A percentile compares a stretch with the other conserved stretches of the same genome.
phyloP scores from a whole-genome alignment of 2,329 filamentous ascomycete genomes.

The Aspergillus sp. region DNA sequence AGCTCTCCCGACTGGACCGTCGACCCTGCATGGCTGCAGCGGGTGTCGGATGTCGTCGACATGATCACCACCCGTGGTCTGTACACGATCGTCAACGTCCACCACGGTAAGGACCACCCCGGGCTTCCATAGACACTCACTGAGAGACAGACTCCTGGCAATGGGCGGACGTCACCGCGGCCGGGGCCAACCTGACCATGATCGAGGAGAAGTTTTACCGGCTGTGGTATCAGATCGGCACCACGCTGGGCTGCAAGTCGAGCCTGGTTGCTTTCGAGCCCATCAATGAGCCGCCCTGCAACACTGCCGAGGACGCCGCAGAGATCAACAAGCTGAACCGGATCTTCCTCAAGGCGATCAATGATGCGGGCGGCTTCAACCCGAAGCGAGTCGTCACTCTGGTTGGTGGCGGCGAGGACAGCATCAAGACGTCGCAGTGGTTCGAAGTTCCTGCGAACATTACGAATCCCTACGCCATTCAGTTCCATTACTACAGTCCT shows the following conservation, averaged over 20 bases:
- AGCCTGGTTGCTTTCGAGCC: conserved; percentile 57
- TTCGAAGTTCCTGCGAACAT: conserved; percentile 52
- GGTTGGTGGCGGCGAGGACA: conserved; percentile 53
- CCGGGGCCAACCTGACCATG: conserved; percentile 48
- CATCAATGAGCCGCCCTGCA: conserved; percentile 59
- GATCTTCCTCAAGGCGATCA: conserved; percentile 56
- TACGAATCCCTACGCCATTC: conserved; percentile 58
- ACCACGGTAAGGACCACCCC: conserved; percentile 44
- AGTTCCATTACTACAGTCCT: conserved; percentile 60
- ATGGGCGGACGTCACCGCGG: conserved; percentile 55
- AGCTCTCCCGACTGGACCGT: conserved; percentile 55
- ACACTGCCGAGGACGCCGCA: conserved; percentile 50
- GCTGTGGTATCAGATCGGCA: conserved; percentile 59
- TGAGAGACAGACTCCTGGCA: conserved; percentile 49
- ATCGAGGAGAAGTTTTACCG: conserved; percentile 58
- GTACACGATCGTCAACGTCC: conserved; percentile 57
- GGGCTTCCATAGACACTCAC: background rate
- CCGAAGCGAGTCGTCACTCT: conserved; percentile 56
- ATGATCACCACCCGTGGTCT: conserved; percentile 53
- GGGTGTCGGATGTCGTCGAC: conserved; percentile 59
- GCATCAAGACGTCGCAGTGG: conserved; percentile 54
- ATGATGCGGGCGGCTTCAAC: conserved; percentile 57
- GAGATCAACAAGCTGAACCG: conserved; percentile 56
- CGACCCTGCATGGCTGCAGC: conserved; percentile 54
- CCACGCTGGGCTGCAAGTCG: conserved; percentile 55